phyloP scores from a whole-genome alignment of 345 rosid genomes.

The Anastatica hierochuntica region DNA sequence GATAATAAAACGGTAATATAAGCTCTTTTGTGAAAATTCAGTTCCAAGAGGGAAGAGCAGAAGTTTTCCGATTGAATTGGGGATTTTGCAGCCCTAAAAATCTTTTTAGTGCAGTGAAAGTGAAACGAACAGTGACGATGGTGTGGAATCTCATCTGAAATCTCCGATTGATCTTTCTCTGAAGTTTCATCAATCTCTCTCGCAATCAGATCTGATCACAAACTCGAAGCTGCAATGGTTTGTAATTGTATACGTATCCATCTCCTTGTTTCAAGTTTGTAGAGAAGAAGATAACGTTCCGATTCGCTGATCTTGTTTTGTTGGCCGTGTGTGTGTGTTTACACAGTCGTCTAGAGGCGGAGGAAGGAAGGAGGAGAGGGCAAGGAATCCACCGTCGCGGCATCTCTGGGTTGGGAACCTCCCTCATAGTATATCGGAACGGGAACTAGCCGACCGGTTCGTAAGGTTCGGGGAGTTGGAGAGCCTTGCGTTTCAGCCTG shows the following conservation, averaged over 20 bases:
- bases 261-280: not conserved
- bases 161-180: not conserved
- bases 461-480: conserved; percentile 65
- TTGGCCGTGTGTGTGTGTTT: conserved; percentile 7
- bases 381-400: conserved; percentile 58
- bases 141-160: too few relatives aligned
- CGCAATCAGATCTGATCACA: not conserved
- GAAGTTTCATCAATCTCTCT: not conserved
- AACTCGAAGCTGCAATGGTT: not conserved
- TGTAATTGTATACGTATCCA: too few relatives aligned
- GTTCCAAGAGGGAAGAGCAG: too few relatives aligned
- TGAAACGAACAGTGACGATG: too few relatives aligned
- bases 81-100: too few relatives aligned
- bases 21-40: too few relatives aligned
- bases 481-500: conserved; percentile 71
- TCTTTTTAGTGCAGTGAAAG: too few relatives aligned
- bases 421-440: conserved; percentile 47
- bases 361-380: conserved; percentile 30
- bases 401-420: conserved; percentile 94
- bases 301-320: conserved; percentile 5
- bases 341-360: conserved; percentile 34
- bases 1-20: too few relatives aligned
- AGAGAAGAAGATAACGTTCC: not conserved
- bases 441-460: conserved; percentile 43
- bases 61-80: too few relatives aligned